phyloP scores from a whole-genome alignment of 192 early-diverging fungal species.

The Coemansia guatemalensis region DNA sequence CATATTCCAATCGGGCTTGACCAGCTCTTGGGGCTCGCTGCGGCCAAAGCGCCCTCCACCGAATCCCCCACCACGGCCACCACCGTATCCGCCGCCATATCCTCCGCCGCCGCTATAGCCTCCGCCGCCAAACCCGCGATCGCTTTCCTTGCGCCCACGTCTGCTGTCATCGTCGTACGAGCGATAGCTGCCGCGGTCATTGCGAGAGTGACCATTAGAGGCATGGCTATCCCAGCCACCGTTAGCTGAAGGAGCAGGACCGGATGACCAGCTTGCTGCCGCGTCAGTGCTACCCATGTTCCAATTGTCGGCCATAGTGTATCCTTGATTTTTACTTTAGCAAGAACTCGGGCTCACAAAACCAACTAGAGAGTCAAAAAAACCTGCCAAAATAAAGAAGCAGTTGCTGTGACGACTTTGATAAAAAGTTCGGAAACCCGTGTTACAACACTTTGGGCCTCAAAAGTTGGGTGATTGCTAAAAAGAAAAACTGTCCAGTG shows the following conservation, averaged over 20 bases:
- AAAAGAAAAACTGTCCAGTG: not conserved
- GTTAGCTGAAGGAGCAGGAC: slow-evolving; percentile 1
- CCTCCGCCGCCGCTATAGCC: slow-evolving; percentile 18
- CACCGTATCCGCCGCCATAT: slow-evolving; percentile 10
- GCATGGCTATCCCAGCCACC: slow-evolving; percentile 23
- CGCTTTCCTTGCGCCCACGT: slow-evolving; percentile 62
- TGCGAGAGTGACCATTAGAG: slow-evolving; percentile 30
- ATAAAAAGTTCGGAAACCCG: not conserved
- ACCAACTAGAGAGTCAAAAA: not conserved
- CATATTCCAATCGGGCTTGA: slow-evolving; percentile 59
- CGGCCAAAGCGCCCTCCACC: slow-evolving; percentile 20
- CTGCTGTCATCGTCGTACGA: slow-evolving; percentile 66
- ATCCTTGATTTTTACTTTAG: not conserved
- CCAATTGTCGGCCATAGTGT: slow-evolving; percentile 26
- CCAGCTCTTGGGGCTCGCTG: slow-evolving; percentile 29
- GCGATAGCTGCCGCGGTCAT: slow-evolving; percentile 57
- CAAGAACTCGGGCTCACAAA: not conserved
- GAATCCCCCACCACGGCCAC: slow-evolving; percentile 4
- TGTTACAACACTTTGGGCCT: not conserved
- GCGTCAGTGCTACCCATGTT: slow-evolving; percentile 17
- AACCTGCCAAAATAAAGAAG: not conserved
- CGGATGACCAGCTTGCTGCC: slow-evolving; percentile 1
- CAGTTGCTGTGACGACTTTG: not conserved
- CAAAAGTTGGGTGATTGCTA: not conserved
- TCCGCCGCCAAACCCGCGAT: slow-evolving; percentile 25